Conservation (phyloP, 2,329 filamentous ascomycete species). For the Fusarium luffae region DNA sequence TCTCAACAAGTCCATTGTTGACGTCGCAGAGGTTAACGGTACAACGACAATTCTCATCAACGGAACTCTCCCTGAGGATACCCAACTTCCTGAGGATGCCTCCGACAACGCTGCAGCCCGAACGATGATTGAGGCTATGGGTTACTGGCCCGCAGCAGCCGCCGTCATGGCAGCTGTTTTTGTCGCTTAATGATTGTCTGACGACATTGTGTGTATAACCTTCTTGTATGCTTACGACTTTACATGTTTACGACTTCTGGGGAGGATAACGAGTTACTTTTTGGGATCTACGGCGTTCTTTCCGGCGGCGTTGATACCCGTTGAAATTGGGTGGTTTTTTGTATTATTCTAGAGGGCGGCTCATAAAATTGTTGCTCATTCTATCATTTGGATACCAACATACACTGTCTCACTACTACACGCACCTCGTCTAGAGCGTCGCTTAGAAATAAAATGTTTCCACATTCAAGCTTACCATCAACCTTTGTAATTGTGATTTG, state of each 20-base stretch:
- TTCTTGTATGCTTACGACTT: conserved; percentile 28
- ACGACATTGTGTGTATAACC: conserved; percentile 8
- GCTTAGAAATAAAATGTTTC: conserved; percentile 5
- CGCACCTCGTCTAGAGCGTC: neutral
- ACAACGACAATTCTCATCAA: conserved; percentile 75
- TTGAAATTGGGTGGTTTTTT: conserved; percentile 8
- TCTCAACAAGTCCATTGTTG: conserved; percentile 71
- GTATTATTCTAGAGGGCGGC: neutral
- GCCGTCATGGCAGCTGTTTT: conserved; percentile 59
- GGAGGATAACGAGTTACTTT: neutral
- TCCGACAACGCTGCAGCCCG: conserved; percentile 38
- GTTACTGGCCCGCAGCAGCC: conserved; percentile 62
- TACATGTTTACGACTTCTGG: conserved; percentile 20
- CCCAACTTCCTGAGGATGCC: conserved; percentile 57
- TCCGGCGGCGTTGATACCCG: conserved; percentile 31
- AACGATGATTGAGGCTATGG: conserved; percentile 53
- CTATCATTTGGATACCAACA: neutral
- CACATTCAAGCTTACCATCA: neutral
- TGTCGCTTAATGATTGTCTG: conserved; percentile 48
- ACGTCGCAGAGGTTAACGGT: conserved; percentile 69
- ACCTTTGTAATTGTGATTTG: neutral
- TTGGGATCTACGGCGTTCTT: conserved; percentile 14
- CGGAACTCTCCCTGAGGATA: conserved; percentile 80
- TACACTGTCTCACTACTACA: neutral
- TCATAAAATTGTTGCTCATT: neutral